Base-by-base conservation (phyloP, 2,329 filamentous ascomycete genomes). In the Fusarium sp. region DNA sequence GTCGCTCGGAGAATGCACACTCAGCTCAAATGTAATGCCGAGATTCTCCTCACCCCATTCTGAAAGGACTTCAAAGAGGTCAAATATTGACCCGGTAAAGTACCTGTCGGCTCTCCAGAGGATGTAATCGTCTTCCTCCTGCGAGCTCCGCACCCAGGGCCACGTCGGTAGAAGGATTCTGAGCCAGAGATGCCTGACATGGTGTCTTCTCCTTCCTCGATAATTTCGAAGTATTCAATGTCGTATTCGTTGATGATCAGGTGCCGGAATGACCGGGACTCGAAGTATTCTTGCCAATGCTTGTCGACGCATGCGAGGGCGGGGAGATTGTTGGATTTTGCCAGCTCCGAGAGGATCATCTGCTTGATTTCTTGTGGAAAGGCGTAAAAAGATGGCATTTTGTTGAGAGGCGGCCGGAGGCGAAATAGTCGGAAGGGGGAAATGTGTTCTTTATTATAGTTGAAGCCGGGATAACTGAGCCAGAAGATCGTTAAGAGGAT, bases 181-280 rank as follows among this genome's bases (percentile, higher is more conserved):
- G 4, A 64, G 22, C 64, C 71, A 73, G 4, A 74, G 31, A 5
- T 72, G 71, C n/a, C 66, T 58, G 31, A 74, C 29, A 2, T 58
- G 9, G 0, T 14, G 31, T 34, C 2, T 1, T 10, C 64, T 60
- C 14, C 60, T 63, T 4, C 5, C 8, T n/a, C 11, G 16, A 50
- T 27, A 3, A 0, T 18, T 1, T 40, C 31, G 4, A 72, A 35
- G 1, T 47, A 3, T 2, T 8, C 1, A 3, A 70, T 31, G 14
- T 70, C 70, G 10, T 27, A 1, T 34, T 69, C 66, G 5, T 18
- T 18, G 18, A 73, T 35, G 6, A n/a, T 24, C 3, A 73, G 10
- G 5, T 22, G 42, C 2, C 16, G 40, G 27, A 74, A 74, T 4
- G 45, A 67, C 11, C 20, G 69, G 4, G 13, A 14, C 9, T 74